These are phyloP conservation scores for Usnea hakonensis DNA, from an alignment of 495 filamentous ascomycete species.

Conservation along the genomic window DNA sequence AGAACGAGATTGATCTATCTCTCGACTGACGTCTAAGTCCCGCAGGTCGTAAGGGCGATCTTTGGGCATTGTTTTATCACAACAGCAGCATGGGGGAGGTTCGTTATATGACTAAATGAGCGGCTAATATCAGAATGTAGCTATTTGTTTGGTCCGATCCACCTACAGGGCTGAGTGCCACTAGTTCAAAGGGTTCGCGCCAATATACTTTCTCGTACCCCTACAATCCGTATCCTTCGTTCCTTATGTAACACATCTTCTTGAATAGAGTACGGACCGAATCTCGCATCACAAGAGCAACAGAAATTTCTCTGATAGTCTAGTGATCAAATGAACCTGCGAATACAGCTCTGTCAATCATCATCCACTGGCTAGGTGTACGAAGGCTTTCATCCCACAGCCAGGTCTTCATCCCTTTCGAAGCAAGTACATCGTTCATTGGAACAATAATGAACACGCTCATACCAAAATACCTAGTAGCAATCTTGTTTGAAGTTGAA, in stretches of 20 bases:
- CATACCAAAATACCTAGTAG: no score
- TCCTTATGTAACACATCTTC: not conserved
- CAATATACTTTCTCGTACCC: not conserved
- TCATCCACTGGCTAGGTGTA: no score
- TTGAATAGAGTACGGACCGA: not conserved
- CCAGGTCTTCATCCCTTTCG: not conserved
- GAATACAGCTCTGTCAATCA: not conserved
- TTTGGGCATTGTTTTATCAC: conserved; percentile 13
- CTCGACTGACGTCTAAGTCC: not conserved
- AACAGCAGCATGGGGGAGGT: not conserved
- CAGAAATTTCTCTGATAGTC: not conserved
- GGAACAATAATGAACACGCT: no score
- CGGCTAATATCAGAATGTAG: not conserved
- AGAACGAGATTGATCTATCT: not conserved
- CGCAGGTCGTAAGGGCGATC: conserved; percentile 8
- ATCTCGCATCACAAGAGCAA: not conserved
- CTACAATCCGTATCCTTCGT: no score
- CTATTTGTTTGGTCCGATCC: not conserved
- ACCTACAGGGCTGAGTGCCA: not conserved
- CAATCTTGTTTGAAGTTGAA: not conserved
- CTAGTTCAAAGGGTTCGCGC: not conserved
- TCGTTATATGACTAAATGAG: not conserved
- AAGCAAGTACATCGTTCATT: not conserved
- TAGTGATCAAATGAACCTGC: not conserved
- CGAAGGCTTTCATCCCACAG: not conserved